Evolutionary conservation across 2,329 filamentous ascomycete genomes (phyloP).

Genomic region (Beauveria bassiana): DNA sequence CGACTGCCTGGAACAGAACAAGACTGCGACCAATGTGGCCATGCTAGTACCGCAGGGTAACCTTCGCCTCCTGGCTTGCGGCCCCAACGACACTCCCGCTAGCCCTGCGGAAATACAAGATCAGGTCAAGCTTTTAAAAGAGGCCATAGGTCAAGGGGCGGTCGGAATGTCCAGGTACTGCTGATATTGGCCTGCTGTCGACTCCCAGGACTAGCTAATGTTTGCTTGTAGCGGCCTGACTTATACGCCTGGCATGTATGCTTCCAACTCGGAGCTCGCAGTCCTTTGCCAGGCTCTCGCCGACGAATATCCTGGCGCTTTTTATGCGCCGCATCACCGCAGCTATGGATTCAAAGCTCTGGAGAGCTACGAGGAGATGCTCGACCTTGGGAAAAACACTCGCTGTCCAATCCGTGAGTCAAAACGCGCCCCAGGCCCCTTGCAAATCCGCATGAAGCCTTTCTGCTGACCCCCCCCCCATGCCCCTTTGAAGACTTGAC

Average conservation of each 20-base stretch:
- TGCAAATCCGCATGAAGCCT: too few species aligned
- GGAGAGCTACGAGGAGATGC: conserved; percentile 20
- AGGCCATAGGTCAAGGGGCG: conserved; percentile 17
- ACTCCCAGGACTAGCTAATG: background rate
- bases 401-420: conserved; percentile 19
- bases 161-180: conserved; percentile 19
- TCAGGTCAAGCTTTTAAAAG: conserved; percentile 16
- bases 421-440: too few species aligned
- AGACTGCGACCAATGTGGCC: conserved; percentile 19
- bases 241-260: conserved; percentile 21
- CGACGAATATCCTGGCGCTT: conserved; percentile 17
- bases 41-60: conserved; percentile 20
- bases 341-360: conserved; percentile 18
- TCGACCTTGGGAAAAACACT: conserved; percentile 16
- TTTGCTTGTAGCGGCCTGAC: conserved; percentile 15
- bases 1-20: conserved; percentile 17
- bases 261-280: conserved; percentile 18
- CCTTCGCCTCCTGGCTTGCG: conserved; percentile 17
- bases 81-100: conserved; percentile 17
- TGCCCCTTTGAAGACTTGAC: conserved; percentile 13
- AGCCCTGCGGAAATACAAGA: conserved; percentile 15
- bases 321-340: conserved; percentile 20
- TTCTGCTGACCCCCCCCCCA: background rate
- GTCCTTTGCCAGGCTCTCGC: conserved; percentile 17
- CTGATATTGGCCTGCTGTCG: too few species aligned